A percentile compares a stretch with the other conserved stretches of the same genome.
These are phyloP conservation scores for Prunus fruticosa DNA, from an alignment of 306 rosid species.

Conservation along the genomic window DNA sequence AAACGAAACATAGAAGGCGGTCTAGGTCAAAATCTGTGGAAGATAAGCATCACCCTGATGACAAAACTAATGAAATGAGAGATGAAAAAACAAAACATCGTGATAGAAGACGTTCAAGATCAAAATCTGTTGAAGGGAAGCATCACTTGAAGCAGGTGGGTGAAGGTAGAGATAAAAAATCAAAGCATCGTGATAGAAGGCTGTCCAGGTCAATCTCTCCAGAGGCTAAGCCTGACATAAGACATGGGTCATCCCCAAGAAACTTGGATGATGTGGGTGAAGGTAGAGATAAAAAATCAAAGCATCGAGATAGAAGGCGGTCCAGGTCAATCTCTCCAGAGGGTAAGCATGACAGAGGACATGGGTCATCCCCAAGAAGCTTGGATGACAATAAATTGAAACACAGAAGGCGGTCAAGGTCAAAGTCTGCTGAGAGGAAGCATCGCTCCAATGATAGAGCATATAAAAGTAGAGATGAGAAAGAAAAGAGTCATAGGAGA, in stretches of 20 bases:
- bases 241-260: too few species aligned
- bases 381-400: conserved; percentile 38
- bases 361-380: conserved; percentile 40
- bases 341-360: conserved; percentile 41
- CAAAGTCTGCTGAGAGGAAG: conserved; percentile 57
- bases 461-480: conserved; percentile 48
- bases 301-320: conserved; percentile 67
- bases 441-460: conserved; percentile 32
- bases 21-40: conserved; percentile 84
- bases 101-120: conserved; percentile 53
- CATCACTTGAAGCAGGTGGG: conserved; percentile 38
- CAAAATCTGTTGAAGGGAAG: conserved; percentile 60
- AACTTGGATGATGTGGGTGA: conserved; percentile 44
- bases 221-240: conserved; percentile 41
- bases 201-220: conserved; percentile 56
- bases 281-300: conserved; percentile 56
- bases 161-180: conserved; percentile 44
- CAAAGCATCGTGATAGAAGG: conserved; percentile 51
- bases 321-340: conserved; percentile 70
- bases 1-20: conserved; percentile 55
- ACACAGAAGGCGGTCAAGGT: conserved; percentile 44
- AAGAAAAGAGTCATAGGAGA: conserved; percentile 46
- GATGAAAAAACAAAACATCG: conserved; percentile 48
- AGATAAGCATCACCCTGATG: conserved; percentile 29
- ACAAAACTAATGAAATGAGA: conserved; percentile 40